Evolutionary conservation across 225 moss, liverwort and hornwort species (phyloP), one percentile per base, ranked within the genome.

Genomic region (Rhytidiadelphus loreus): DNA sequence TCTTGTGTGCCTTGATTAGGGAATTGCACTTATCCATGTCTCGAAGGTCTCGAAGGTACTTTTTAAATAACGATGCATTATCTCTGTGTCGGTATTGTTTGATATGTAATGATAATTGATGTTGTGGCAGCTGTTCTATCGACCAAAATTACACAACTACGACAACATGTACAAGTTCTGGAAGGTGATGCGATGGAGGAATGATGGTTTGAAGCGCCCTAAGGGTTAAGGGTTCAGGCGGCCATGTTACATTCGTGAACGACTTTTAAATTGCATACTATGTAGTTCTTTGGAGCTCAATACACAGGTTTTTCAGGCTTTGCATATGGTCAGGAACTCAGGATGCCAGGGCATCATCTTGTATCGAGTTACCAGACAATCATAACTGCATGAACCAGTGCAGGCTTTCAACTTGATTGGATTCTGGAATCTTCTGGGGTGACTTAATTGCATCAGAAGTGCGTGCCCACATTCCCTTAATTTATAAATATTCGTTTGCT

Each of bases 101-200:
- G 41, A 39, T 39, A 46, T 57, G 60, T 56, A 55, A 43, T 53
- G 39, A 55, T 80, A 41, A 56, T 46, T 84, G 80, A 80, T 87
- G 52, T 58, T 84, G 37, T 89, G 89, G 91, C 95, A 97, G 95
- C 95, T 89, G 87, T 95, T 93, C 90, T 97, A 77, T 89, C 94
- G 43, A 95, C 95, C 23, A 94, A 92, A 90, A 95, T 96, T 73
- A 88, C 91, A 18, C 89, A 92, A 25, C 65, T 95, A 79, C 94
- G 86, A 86, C 92, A 93, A 50, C 92, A 87, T 43, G 89, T 95
- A 65, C 90, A 91, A 44, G 91, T 94, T 77, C 62, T 96, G 62
- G 93, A 96, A 89, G 95, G 94, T 59, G 96, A 94, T 91, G 95
- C 92, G 22, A 95, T 94, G 95, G 93, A 96, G 89, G 97, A 88